A percentile compares a stretch with the other conserved stretches of the same genome.
These are phyloP conservation scores for Soucietia sequanensis DNA, from an alignment of 805 yeast genomes.

Conservation along the genomic window DNA sequence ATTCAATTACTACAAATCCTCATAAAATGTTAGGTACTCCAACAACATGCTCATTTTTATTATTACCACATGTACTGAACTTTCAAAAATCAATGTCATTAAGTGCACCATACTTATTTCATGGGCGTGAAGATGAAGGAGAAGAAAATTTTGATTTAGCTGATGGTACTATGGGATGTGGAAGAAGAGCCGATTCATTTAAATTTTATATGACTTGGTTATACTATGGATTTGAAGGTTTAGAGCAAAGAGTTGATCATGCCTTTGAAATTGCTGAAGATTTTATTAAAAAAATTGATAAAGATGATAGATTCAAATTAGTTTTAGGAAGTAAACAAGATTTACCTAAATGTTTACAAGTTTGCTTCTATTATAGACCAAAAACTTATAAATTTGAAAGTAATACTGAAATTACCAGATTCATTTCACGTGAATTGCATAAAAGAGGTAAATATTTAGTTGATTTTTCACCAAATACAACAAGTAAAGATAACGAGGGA, in stretches of 20 bases:
- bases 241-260: slow-evolving; percentile 64
- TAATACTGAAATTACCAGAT: slow-evolving; percentile 54
- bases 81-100: slow-evolving; percentile 75
- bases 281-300: slow-evolving; percentile 46
- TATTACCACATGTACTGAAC: slow-evolving; percentile 63
- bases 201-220: slow-evolving; percentile 80
- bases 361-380: slow-evolving; percentile 74
- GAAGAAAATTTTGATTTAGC: slow-evolving; percentile 72
- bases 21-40: slow-evolving; percentile 92
- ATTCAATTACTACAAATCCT: slow-evolving; percentile 79
- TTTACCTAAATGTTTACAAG: slow-evolving; percentile 79
- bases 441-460: slow-evolving; percentile 64
- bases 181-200: slow-evolving; percentile 79
- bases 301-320: slow-evolving; percentile 48
- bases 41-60: slow-evolving; percentile 67
- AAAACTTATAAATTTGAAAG: slow-evolving; percentile 20
- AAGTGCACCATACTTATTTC: slow-evolving; percentile 79
- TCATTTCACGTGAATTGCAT: slow-evolving; percentile 60
- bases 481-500: slow-evolving; percentile 50
- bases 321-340: slow-evolving; percentile 41
- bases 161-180: slow-evolving; percentile 91
- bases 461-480: slow-evolving; percentile 72
- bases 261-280: slow-evolving; percentile 66
- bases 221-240: slow-evolving; percentile 72
- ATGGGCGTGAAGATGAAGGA: slow-evolving; percentile 42